phyloP scores from a whole-genome alignment of 192 early-diverging fungal genomes.

The Phlyctochytrium planicorne region DNA sequence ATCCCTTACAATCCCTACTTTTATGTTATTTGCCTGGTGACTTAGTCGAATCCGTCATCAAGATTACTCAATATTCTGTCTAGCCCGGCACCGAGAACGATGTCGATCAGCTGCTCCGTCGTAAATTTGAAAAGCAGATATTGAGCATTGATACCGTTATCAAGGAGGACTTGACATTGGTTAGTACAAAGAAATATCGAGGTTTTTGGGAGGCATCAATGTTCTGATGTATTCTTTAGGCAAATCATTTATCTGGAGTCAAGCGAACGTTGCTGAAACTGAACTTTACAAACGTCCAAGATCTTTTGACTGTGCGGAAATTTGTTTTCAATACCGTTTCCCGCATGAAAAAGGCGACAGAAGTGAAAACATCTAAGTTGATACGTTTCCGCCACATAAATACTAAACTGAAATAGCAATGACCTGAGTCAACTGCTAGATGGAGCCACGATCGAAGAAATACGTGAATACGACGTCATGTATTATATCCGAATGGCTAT shows the following conservation, averaged over 20 bases:
- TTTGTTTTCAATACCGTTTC: slow-evolving; percentile 49
- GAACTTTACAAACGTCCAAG: slow-evolving; percentile 77
- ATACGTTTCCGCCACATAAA: too few species aligned
- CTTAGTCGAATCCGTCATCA: slow-evolving; percentile 5
- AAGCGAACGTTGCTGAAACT: slow-evolving; percentile 74
- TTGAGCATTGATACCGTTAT: slow-evolving; percentile 61
- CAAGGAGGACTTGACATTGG: slow-evolving; percentile 84
- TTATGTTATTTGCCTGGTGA: slow-evolving; percentile 81
- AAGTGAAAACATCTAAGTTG: too few species aligned
- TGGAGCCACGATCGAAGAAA: slow-evolving; percentile 45
- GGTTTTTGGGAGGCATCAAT: background rate
- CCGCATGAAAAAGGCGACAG: background rate
- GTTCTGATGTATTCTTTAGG: too few species aligned
- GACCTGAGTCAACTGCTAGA: too few species aligned
- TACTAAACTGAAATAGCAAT: too few species aligned
- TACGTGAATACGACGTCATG: slow-evolving; percentile 97
- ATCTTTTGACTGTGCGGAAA: slow-evolving; percentile 75
- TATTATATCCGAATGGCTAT: slow-evolving; percentile 96
- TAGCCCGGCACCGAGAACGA: slow-evolving; percentile 72
- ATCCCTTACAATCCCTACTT: slow-evolving; percentile 88
- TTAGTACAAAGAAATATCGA: slow-evolving; percentile 22
- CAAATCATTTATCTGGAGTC: slow-evolving; percentile 85
- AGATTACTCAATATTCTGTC: too few species aligned
- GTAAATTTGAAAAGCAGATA: slow-evolving; percentile 67
- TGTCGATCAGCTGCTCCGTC: slow-evolving; percentile 80